Conservation (phyloP, 768 basidiomycete species). For the Thelephora ganbajun region DNA sequence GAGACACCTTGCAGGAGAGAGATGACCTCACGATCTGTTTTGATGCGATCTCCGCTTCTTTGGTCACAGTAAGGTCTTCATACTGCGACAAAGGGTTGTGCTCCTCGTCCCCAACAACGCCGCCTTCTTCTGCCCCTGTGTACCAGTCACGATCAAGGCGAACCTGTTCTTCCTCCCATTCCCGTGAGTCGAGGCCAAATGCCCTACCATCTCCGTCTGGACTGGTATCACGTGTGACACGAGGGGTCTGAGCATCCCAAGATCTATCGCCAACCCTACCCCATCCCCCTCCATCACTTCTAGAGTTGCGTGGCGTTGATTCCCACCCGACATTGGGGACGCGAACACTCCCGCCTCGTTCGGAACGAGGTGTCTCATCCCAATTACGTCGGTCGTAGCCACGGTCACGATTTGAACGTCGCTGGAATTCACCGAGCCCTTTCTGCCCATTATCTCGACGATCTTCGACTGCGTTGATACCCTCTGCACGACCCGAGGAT, state of each 20-base stretch:
- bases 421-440: conserved; percentile 87
- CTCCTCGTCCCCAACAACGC: conserved; percentile 77
- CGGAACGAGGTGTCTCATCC: conserved; percentile 51
- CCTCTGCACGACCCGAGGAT: conserved; percentile 32
- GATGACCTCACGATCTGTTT: conserved; percentile 44
- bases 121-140: conserved; percentile 75
- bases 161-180: conserved; percentile 97
- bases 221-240: conserved; percentile 49
- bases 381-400: conserved; percentile 23
- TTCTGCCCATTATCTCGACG: conserved; percentile 43
- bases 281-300: conserved; percentile 47
- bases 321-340: conserved; percentile 93
- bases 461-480: conserved; percentile 49
- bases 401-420: conserved; percentile 72
- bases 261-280: conserved; percentile 34
- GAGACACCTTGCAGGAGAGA: not conserved
- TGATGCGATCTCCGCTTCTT: conserved; percentile 61
- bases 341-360: conserved; percentile 55
- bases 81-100: conserved; percentile 90
- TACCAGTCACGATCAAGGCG: conserved; percentile 95
- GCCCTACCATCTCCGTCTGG: conserved; percentile 55
- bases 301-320: conserved; percentile 61
- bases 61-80: conserved; percentile 62
- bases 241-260: conserved; percentile 83
- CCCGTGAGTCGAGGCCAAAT: conserved; percentile 57